Evolutionary conservation across 768 basidiomycete species (phyloP).

Genomic region (Auriculariales sp.): DNA sequence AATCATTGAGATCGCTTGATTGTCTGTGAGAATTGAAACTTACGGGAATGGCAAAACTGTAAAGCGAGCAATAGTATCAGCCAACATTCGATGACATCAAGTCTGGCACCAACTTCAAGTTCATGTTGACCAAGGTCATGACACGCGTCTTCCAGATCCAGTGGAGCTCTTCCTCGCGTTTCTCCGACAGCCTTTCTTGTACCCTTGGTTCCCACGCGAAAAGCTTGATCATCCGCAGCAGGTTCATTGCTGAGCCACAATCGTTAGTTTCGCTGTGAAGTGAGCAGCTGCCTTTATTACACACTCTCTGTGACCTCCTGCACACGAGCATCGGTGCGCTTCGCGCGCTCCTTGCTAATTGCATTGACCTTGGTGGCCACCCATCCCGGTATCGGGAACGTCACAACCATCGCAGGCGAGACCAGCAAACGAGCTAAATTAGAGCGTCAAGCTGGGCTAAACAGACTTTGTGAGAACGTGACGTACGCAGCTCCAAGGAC

Average conservation of each 20-base stretch:
- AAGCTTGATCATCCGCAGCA: slow-evolving; percentile 25
- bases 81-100: not conserved
- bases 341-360: slow-evolving; percentile 19
- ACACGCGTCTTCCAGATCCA: slow-evolving; percentile 39
- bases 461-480: not conserved
- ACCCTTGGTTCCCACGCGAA: slow-evolving; percentile 25
- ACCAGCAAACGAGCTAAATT: slow-evolving; percentile 18
- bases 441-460: not conserved
- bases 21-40: too few species aligned
- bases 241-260: slow-evolving; percentile 6
- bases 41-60: not conserved
- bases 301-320: slow-evolving; percentile 20
- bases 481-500: slow-evolving; percentile 22
- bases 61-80: not conserved
- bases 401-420: slow-evolving; percentile 19
- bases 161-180: slow-evolving; percentile 20
- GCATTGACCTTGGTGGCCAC: slow-evolving; percentile 16
- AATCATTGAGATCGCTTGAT: not conserved
- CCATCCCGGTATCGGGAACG: slow-evolving; percentile 21
- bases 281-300: not conserved
- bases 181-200: slow-evolving; percentile 15
- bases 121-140: slow-evolving; percentile 30
- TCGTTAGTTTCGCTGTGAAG: not conserved
- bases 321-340: slow-evolving; percentile 21
- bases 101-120: slow-evolving; percentile 25